Conservation (phyloP, 2,329 filamentous ascomycete species). For the Zalaria sp. region DNA sequence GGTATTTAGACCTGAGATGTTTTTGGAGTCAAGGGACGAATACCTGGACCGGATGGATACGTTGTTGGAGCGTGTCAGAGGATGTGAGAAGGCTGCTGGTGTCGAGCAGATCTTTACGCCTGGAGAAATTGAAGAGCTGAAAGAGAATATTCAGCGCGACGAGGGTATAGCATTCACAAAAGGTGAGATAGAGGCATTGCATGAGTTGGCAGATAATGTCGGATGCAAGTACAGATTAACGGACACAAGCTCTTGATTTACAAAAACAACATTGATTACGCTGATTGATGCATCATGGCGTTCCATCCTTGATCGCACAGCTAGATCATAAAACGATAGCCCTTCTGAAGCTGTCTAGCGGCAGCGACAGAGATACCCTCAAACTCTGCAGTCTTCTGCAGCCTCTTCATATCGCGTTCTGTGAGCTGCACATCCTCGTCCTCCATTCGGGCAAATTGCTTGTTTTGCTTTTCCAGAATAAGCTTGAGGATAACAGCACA, state of each 20-base stretch:
- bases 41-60: background rate
- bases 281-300: no score
- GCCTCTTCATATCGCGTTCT: slow-evolving; percentile 30
- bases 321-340: slow-evolving; percentile 38
- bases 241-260: no score
- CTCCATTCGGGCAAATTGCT: slow-evolving; percentile 35
- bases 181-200: no score
- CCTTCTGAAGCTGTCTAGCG: slow-evolving; percentile 38
- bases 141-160: no score
- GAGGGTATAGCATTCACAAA: no score
- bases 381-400: slow-evolving; percentile 37
- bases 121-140: background rate
- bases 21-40: slow-evolving; percentile 2
- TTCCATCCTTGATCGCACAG: slow-evolving; percentile 1
- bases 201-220: no score
- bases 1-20: slow-evolving; percentile 5
- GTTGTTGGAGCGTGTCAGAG: background rate
- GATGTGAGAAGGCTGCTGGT: background rate
- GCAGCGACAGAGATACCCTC: slow-evolving; percentile 36
- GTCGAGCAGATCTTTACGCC: background rate
- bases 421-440: slow-evolving; percentile 30
- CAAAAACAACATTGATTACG: no score
- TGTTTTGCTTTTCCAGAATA: slow-evolving; percentile 30
- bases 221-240: no score
- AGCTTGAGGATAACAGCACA: slow-evolving; percentile 14